These are phyloP conservation scores for Trichoderma guizhouense DNA, from an alignment of 2,329 filamentous ascomycete genomes.

Conservation along the genomic window DNA sequence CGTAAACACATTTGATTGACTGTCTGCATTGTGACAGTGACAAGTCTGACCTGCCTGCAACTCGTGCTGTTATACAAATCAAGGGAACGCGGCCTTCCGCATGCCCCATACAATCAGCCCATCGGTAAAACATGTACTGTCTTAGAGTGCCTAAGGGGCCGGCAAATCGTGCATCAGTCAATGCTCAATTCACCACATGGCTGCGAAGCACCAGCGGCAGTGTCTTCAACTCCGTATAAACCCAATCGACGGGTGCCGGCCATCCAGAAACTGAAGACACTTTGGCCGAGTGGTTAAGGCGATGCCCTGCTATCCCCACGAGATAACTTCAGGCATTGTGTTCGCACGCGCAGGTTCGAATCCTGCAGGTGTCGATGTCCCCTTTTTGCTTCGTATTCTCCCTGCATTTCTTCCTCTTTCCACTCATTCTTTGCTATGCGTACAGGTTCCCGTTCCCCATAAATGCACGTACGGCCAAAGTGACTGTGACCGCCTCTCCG, in stretches of 20 bases:
- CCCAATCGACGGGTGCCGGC: neutral
- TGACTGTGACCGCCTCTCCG: neutral
- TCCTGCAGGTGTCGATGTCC: conserved; percentile 8
- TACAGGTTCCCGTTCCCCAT: neutral
- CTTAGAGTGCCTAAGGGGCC: neutral
- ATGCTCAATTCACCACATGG: neutral
- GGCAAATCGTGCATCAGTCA: neutral
- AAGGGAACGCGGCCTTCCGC: neutral
- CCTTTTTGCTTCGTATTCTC: neutral
- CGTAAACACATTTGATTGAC: neutral
- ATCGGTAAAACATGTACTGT: neutral
- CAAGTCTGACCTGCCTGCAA: neutral
- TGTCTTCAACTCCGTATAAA: neutral
- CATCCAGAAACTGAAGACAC: neutral
- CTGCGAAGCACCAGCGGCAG: neutral
- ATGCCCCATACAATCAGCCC: neutral
- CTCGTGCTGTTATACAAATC: neutral
- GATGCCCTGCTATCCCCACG: conserved; percentile 11
- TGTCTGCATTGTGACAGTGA: neutral
- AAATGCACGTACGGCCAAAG: neutral
- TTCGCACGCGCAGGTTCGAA: conserved; percentile 17
- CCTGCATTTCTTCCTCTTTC: neutral
- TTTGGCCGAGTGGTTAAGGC: conserved; percentile 17
- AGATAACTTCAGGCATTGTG: conserved; percentile 14
- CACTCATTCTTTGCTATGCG: too few species aligned